Conservation (phyloP, 2,329 filamentous ascomycete species). For the Hyphodiscus sp. region DNA sequence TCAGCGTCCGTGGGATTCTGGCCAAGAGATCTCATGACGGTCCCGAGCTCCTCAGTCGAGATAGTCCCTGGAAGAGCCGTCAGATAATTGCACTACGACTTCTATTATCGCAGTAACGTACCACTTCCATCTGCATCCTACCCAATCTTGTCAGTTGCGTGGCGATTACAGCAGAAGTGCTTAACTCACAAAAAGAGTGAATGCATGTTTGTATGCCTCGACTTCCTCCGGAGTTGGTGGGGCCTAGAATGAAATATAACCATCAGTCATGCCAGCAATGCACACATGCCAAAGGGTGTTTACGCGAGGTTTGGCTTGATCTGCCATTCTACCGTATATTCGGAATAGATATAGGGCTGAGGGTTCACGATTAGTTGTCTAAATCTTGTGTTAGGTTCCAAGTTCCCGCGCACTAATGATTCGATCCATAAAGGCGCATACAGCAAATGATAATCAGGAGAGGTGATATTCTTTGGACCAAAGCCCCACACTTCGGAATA, state of each 20-base stretch:
- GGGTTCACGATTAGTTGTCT: neutral
- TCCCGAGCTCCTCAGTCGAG: slow-evolving; percentile 5
- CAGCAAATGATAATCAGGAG: neutral
- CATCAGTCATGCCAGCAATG: neutral
- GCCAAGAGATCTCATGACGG: slow-evolving; percentile 7
- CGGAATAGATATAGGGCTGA: neutral
- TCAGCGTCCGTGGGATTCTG: slow-evolving; percentile 30
- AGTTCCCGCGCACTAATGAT: neutral
- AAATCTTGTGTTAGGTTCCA: neutral
- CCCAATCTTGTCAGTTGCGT: neutral
- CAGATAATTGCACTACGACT: neutral
- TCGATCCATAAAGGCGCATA: neutral
- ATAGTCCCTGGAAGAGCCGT: slow-evolving; percentile 28
- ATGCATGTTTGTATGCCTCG: slow-evolving; percentile 1
- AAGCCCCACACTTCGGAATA: neutral
- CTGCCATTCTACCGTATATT: neutral
- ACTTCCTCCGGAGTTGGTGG: neutral
- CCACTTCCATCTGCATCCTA: slow-evolving; percentile 3
- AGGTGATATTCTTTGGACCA: neutral
- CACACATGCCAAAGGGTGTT: neutral
- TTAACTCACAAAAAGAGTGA: slow-evolving; percentile 2
- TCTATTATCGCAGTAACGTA: neutral
- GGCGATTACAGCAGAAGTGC: neutral
- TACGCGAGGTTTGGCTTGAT: neutral
- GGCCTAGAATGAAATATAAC: neutral